A percentile compares a stretch with the other conserved stretches of the same genome.
Conservation (phyloP, 2,329 filamentous ascomycete genomes). For the Botryotinia globosa region DNA sequence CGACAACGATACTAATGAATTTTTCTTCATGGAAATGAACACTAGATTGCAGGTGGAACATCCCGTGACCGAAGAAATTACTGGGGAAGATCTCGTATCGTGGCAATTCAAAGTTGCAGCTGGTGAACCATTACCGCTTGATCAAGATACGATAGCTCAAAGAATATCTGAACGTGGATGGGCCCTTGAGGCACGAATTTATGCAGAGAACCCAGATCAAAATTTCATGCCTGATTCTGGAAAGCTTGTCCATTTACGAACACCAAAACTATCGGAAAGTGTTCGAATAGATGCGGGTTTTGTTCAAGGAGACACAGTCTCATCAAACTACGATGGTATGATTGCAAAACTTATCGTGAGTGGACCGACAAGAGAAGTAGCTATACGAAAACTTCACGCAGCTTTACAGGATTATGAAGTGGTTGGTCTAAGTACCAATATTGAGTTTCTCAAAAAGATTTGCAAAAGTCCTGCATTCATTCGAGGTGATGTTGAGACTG, state of each 20-base stretch:
- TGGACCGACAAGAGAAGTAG: slow-evolving; percentile 72
- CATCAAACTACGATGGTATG: slow-evolving; percentile 97
- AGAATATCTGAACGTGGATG: slow-evolving; percentile 74
- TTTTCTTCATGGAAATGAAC: slow-evolving; percentile 82
- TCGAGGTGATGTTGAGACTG: slow-evolving; percentile 86
- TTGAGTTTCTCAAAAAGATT: slow-evolving; percentile 90
- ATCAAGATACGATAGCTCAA: slow-evolving; percentile 62
- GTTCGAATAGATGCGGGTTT: slow-evolving; percentile 94
- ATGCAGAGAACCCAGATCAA: slow-evolving; percentile 88
- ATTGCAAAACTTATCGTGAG: slow-evolving; percentile 96
- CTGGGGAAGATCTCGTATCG: slow-evolving; percentile 76
- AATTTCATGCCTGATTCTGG: slow-evolving; percentile 96
- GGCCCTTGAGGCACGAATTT: slow-evolving; percentile 93
- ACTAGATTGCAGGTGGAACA: slow-evolving; percentile 95
- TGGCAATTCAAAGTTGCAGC: slow-evolving; percentile 92
- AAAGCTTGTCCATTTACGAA: slow-evolving; percentile 76
- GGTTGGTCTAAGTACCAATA: slow-evolving; percentile 89
- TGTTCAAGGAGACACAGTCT: slow-evolving; percentile 84
- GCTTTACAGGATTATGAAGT: slow-evolving; percentile 89
- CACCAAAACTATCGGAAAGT: slow-evolving; percentile 65
- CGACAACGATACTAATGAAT: slow-evolving; percentile 75
- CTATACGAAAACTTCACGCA: slow-evolving; percentile 75
- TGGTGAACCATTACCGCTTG: slow-evolving; percentile 63
- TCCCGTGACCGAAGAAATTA: slow-evolving; percentile 82
- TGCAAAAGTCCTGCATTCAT: slow-evolving; percentile 81